Percentiles rank a stretch among this genome's conserved stretches.
These are phyloP conservation scores for Geotrichum reessii DNA, from an alignment of 1,139 yeast species.

Conservation along the genomic window DNA sequence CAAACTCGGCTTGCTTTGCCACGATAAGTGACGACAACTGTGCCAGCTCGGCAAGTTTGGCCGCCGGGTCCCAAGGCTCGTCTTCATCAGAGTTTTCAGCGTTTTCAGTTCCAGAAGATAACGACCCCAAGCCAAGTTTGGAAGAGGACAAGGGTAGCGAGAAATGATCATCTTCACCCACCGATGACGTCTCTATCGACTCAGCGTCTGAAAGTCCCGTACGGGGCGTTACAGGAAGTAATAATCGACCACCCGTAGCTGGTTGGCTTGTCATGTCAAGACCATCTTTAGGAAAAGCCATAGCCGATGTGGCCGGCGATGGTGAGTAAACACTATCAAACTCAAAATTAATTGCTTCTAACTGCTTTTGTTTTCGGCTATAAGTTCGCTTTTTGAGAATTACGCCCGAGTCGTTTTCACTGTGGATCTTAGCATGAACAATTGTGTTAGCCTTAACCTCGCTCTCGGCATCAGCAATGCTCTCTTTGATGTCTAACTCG, in stretches of 20 bases:
- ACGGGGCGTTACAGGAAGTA: not conserved
- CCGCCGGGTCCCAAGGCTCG: constrained; percentile 25
- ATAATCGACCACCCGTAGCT: not conserved
- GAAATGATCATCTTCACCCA: not conserved
- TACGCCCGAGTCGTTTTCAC: constrained; percentile 13
- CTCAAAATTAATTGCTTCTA: not conserved
- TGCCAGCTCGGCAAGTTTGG: constrained; percentile 27
- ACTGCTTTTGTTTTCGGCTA: not conserved
- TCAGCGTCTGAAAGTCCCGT: not conserved
- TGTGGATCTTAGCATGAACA: constrained; percentile 13
- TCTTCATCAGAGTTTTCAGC: constrained; percentile 10
- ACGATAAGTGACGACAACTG: constrained; percentile 23
- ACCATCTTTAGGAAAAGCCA: not conserved
- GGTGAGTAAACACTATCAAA: not conserved
- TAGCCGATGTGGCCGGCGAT: not conserved
- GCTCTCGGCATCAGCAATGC: constrained; percentile 17
- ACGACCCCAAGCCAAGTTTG: not conserved
- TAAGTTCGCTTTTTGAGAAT: constrained; percentile 8
- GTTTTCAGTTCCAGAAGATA: too few relatives aligned
- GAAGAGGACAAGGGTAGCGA: not conserved
- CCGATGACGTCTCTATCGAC: not conserved
- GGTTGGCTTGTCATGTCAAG: not conserved
- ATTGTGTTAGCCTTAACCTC: constrained; percentile 11
- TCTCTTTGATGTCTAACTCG: constrained; percentile 15
- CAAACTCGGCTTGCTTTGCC: constrained; percentile 20